Base-by-base conservation (phyloP, 1,284 basidiomycete species). In the Trichosporon faecale region DNA sequence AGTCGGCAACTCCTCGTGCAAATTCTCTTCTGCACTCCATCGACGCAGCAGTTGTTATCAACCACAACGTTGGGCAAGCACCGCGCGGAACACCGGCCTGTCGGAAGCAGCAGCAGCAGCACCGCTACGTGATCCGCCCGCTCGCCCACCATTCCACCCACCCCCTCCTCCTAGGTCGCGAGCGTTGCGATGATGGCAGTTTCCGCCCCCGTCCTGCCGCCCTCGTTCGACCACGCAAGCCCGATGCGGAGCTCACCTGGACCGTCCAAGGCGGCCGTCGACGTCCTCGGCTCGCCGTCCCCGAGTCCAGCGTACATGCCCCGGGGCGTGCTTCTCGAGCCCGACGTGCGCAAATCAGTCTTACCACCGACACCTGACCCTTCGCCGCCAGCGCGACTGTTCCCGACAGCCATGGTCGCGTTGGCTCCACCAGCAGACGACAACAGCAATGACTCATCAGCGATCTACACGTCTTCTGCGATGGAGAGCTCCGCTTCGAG, bases 331-430 rank as follows among this genome's bases (percentile, higher is more conserved):
- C 57, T 61, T 9, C 65, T 63, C 8, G 65, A 64, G 21, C 16
- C 74, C 67, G 49, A 73, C 55, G 23, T 77, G 72, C 71, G 76
- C 76, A 65, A 71, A 65, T 57, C 70, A 2, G 57, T 65, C 25
- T 67, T 79, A 11, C 78, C 78, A 1, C 76, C 76, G 1, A 79
- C 77, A 3, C 77, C 78, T 2, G 78, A 79, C 25, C 76, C 78
- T 5, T 77, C 75, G 6, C 77, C 77, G 70, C 72, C 63, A 70
- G 66, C 57, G 57, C 57, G 57, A 12, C 57, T 61, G 57, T 61
- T 61, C 16, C 57, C 57, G 27, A 61, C 57, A 7, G 57, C 57
- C 21, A 77, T 78, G 75, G 74, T 78, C 55, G 72, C 76, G 27
- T 68, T 78, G 5, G 77, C 78, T 1, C 75, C 76, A 23, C 76